These are phyloP conservation scores for Neofusicoccum sp. DNA, from an alignment of 2,329 filamentous ascomycete species.

Conservation along the genomic window DNA sequence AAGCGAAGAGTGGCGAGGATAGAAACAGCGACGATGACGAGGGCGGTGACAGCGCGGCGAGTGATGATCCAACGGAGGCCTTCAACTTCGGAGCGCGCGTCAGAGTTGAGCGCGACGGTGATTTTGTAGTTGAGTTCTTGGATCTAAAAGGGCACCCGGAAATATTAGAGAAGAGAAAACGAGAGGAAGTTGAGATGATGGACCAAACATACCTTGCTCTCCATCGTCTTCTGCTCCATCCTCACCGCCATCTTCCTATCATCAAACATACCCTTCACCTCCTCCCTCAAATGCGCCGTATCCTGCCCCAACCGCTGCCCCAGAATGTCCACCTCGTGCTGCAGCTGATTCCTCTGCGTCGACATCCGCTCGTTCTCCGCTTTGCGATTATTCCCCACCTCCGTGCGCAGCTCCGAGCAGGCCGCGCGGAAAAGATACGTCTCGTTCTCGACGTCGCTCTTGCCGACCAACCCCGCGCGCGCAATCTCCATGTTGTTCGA, in stretches of 20 bases:
- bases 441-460: slow-evolving; percentile 86
- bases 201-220: slow-evolving; percentile 63
- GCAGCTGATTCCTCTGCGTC: slow-evolving; percentile 77
- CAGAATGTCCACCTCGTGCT: slow-evolving; percentile 94
- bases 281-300: slow-evolving; percentile 76
- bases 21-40: slow-evolving; percentile 49
- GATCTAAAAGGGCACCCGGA: slow-evolving; percentile 54
- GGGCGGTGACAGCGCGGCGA: slow-evolving; percentile 60
- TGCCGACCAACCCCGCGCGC: slow-evolving; percentile 76
- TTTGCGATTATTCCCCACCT: slow-evolving; percentile 75
- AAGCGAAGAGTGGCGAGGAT: slow-evolving; percentile 43
- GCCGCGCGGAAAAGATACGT: slow-evolving; percentile 89
- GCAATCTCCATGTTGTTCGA: slow-evolving; percentile 79
- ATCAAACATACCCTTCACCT: slow-evolving; percentile 93
- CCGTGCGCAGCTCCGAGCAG: slow-evolving; percentile 85
- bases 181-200: not conserved
- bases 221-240: slow-evolving; percentile 80
- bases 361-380: slow-evolving; percentile 77
- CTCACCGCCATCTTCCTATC: slow-evolving; percentile 90
- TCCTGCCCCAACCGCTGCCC: slow-evolving; percentile 84
- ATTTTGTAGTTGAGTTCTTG: slow-evolving; percentile 97
- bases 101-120: slow-evolving; percentile 82
- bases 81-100: slow-evolving; percentile 89
- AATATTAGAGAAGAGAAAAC: not conserved
- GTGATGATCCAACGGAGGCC: slow-evolving; percentile 82